Percentiles rank a stretch among this genome's conserved stretches.
These are phyloP conservation scores for Lasiodiplodia sp. DNA, from an alignment of 2,329 filamentous ascomycete species.

Conservation along the genomic window DNA sequence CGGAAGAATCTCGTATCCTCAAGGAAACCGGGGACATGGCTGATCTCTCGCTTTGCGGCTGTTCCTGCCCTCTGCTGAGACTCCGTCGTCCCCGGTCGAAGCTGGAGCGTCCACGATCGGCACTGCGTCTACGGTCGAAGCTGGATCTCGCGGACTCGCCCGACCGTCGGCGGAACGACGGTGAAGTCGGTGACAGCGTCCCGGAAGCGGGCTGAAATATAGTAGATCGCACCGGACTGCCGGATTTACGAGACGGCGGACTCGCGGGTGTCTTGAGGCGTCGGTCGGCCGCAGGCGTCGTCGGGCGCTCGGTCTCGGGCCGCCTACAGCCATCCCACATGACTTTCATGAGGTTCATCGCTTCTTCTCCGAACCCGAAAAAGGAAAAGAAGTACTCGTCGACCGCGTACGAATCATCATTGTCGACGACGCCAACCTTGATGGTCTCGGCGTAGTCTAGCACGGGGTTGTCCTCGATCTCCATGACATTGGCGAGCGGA, in stretches of 20 bases:
- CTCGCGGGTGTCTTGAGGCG: conserved; percentile 32
- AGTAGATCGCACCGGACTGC: conserved; percentile 19
- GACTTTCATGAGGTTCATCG: conserved; percentile 76
- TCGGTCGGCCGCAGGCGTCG: conserved; percentile 12
- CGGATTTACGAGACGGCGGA: conserved; percentile 15
- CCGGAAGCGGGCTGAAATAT: conserved; percentile 35
- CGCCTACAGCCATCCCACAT: conserved; percentile 70
- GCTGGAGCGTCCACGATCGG: conserved; percentile 30
- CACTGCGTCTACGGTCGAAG: conserved; percentile 49
- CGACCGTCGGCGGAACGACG: conserved; percentile 40
- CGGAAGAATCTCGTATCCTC: conserved; percentile 58
- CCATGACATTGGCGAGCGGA: conserved; percentile 86
- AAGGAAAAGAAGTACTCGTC: conserved; percentile 99
- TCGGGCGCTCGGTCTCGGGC: conserved; percentile 1
- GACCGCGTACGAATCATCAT: conserved; percentile 91
- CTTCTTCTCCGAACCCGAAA: conserved; percentile 84
- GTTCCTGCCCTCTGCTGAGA: conserved; percentile 1
- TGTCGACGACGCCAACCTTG: conserved; percentile 91
- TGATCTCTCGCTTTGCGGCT: neutral
- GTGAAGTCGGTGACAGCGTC: conserved; percentile 52
- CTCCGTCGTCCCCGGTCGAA: conserved; percentile 28
- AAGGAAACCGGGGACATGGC: conserved; percentile 11
- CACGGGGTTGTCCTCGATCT: conserved; percentile 90
- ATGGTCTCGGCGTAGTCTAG: conserved; percentile 92
- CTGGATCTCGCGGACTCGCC: conserved; percentile 53